Conservation (phyloP, 176 grass and related monocot species). For the Oropetium thomaeum region DNA sequence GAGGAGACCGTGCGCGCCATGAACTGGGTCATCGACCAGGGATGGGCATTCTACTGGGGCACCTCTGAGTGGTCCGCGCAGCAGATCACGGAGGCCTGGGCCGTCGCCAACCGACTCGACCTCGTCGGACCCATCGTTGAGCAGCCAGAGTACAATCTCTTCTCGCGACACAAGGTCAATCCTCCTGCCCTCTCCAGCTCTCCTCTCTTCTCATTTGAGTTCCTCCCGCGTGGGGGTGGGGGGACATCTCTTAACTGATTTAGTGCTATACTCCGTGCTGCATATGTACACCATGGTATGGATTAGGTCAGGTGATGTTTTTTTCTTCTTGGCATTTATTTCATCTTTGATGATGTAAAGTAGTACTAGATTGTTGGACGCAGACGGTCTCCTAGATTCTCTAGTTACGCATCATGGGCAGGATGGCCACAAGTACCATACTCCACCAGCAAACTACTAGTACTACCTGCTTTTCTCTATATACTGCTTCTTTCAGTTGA, state of each 20-base stretch:
- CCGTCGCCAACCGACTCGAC: constrained; percentile 65
- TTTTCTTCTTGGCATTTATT: constrained; percentile 1
- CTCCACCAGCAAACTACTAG: background rate
- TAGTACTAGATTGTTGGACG: background rate
- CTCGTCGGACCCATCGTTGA: constrained; percentile 91
- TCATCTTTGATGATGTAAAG: constrained; percentile 3
- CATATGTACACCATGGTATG: background rate
- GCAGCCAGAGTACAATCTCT: constrained; percentile 97
- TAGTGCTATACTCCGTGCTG: background rate
- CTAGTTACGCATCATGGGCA: background rate
- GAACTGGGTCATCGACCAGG: constrained; percentile 93
- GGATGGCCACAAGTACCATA: background rate
- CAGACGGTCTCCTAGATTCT: constrained; percentile 7
- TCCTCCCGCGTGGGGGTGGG: too few species aligned
- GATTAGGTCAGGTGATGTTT: background rate
- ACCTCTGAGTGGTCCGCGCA: constrained; percentile 90
- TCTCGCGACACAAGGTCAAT: constrained; percentile 87
- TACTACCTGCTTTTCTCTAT: background rate
- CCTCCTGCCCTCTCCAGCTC: background rate
- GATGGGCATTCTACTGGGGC: constrained; percentile 95
- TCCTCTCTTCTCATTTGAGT: background rate
- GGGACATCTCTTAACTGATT: constrained; percentile 10
- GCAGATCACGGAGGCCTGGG: constrained; percentile 95
- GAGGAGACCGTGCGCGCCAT: constrained; percentile 94
- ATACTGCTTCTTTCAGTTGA: background rate